These are phyloP conservation scores for Zychaea mexicana DNA, from an alignment of 371 early-diverging fungal genomes.

Conservation along the genomic window DNA sequence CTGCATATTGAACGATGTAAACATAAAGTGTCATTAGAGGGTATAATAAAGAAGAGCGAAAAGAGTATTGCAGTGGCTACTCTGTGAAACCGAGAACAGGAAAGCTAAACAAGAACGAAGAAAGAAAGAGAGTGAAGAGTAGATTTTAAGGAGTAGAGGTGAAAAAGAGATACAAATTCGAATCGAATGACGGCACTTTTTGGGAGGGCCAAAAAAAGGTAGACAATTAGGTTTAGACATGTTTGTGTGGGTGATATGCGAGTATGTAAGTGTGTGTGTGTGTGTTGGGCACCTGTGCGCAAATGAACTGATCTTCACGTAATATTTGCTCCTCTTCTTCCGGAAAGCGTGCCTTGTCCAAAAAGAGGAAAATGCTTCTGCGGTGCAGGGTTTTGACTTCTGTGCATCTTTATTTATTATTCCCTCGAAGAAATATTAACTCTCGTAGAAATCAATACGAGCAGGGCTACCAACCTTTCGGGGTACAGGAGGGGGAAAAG, in stretches of 20 bases:
- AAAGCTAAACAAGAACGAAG: not conserved
- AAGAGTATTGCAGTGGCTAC: not conserved
- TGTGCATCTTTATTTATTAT: too few relatives aligned
- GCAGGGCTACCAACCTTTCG: too few relatives aligned
- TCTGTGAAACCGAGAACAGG: too few relatives aligned
- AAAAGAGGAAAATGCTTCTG: too few relatives aligned
- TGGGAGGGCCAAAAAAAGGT: not conserved
- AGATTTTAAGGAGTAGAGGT: not conserved
- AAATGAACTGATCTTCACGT: conserved; percentile 10
- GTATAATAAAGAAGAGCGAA: not conserved
- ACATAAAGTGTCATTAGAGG: not conserved
- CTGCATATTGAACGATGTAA: not conserved
- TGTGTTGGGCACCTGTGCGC: conserved; percentile 6
- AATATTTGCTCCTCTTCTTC: not conserved
- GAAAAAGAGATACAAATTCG: not conserved
- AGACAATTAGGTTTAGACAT: not conserved
- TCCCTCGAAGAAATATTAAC: too few relatives aligned
- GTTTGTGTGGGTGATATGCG: not conserved
- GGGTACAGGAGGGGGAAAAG: too few relatives aligned
- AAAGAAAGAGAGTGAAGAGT: not conserved
- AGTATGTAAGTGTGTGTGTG: not conserved
- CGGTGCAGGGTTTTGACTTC: too few relatives aligned
- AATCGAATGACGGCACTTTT: not conserved
- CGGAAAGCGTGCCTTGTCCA: too few relatives aligned
- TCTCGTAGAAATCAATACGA: too few relatives aligned